phyloP scores from a whole-genome alignment of 2,329 filamentous ascomycete species.

The Daldinia eschscholtzii region DNA sequence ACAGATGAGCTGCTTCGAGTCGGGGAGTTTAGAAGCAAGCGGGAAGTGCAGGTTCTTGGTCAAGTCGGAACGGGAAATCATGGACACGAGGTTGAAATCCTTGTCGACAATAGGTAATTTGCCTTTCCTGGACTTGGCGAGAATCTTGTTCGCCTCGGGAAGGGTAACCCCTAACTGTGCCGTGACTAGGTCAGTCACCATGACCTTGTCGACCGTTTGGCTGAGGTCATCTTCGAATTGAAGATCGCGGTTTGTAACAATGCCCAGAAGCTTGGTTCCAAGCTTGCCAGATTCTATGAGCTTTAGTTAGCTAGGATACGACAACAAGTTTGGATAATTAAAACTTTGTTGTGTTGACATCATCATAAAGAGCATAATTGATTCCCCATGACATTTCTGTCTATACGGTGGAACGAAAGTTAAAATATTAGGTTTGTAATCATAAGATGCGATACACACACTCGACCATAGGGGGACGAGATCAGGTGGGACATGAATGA shows the following conservation, averaged over 20 bases:
- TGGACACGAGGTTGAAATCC: slow-evolving; percentile 86
- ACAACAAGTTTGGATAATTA: slow-evolving; percentile 19
- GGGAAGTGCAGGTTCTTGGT: slow-evolving; percentile 99
- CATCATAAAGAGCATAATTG: slow-evolving; percentile 64
- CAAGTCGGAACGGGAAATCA: slow-evolving; percentile 93
- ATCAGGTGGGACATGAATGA: slow-evolving; percentile 12
- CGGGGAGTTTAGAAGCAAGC: slow-evolving; percentile 92
- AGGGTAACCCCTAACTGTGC: slow-evolving; percentile 86
- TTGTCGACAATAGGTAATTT: slow-evolving; percentile 94
- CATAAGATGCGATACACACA: slow-evolving; percentile 62
- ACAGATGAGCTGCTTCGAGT: slow-evolving; percentile 97
- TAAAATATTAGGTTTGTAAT: slow-evolving; percentile 89
- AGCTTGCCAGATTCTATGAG: slow-evolving; percentile 86
- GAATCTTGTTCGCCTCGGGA: slow-evolving; percentile 89
- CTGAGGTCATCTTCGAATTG: slow-evolving; percentile 88
- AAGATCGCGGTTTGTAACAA: slow-evolving; percentile 97
- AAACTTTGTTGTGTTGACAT: slow-evolving; percentile 42
- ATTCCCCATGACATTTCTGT: slow-evolving; percentile 89
- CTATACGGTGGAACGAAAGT: slow-evolving; percentile 99
- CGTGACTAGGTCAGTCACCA: slow-evolving; percentile 95
- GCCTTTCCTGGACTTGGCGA: slow-evolving; percentile 97
- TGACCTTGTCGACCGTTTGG: slow-evolving; percentile 85
- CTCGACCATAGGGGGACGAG: neutral
- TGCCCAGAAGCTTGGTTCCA: slow-evolving; percentile 95
- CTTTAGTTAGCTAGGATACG: slow-evolving; percentile 54